Percentiles rank a stretch among this genome's conserved stretches.
Conservation (phyloP, 1,284 basidiomycete genomes). For the Meira nashicola region DNA sequence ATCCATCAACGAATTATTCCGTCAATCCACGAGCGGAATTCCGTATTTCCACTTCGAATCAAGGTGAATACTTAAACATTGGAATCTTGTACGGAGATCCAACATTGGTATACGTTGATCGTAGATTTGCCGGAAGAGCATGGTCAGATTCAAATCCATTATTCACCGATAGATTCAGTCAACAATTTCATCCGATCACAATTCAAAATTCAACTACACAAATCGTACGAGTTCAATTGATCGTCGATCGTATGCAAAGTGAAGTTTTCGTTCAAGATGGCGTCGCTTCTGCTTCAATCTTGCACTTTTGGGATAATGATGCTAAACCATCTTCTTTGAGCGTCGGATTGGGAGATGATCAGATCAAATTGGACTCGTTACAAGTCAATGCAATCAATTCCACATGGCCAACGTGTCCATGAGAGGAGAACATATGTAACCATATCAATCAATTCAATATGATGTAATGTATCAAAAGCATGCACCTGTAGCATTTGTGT, state of each 20-base stretch:
- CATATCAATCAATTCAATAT: too few relatives aligned
- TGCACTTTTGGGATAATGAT: slow-evolving; percentile 12
- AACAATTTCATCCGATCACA: slow-evolving; percentile 18
- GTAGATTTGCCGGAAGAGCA: slow-evolving; percentile 38
- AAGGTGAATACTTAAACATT: slow-evolving; percentile 27
- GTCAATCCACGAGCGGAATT: slow-evolving; percentile 24
- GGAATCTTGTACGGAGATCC: slow-evolving; percentile 43
- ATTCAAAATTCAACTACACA: slow-evolving; percentile 17
- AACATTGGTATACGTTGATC: slow-evolving; percentile 47
- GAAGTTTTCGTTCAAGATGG: slow-evolving; percentile 52
- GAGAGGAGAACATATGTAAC: too few relatives aligned
- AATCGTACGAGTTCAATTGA: slow-evolving; percentile 27
- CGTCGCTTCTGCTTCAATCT: slow-evolving; percentile 3
- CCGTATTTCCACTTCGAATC: slow-evolving; percentile 16
- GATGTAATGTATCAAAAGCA: too few relatives aligned
- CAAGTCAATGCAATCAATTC: not conserved
- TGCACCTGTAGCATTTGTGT: too few relatives aligned
- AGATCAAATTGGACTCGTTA: slow-evolving; percentile 3
- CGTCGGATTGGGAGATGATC: slow-evolving; percentile 8
- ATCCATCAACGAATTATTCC: slow-evolving; percentile 21
- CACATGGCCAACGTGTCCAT: slow-evolving; percentile 9
- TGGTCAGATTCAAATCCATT: slow-evolving; percentile 47
- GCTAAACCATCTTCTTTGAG: slow-evolving; percentile 3
- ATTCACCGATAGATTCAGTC: slow-evolving; percentile 49
- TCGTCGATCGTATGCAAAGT: slow-evolving; percentile 48